A percentile compares a stretch with the other conserved stretches of the same genome.
phyloP scores from a whole-genome alignment of 2,329 filamentous ascomycete genomes.

The Aspergillus persii region DNA sequence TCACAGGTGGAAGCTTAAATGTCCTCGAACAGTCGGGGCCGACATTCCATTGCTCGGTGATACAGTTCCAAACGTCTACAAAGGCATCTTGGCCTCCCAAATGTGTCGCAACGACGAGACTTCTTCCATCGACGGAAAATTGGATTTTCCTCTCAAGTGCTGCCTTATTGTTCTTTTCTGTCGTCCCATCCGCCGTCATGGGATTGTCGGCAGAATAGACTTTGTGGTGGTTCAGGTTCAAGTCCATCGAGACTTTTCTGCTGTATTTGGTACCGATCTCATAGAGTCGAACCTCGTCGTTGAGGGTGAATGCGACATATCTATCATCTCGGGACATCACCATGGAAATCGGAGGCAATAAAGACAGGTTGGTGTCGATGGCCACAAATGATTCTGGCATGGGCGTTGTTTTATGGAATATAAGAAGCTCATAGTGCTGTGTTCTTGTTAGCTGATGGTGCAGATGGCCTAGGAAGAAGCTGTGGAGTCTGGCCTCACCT shows the following conservation, averaged over 20 bases:
- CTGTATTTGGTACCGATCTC: conserved; percentile 16
- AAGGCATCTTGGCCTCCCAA: conserved; percentile 28
- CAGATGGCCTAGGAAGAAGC: not conserved
- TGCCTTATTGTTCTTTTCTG: conserved; percentile 17
- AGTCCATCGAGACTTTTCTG: conserved; percentile 8
- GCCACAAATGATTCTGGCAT: conserved; percentile 20
- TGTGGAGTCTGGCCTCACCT: conserved; percentile 11
- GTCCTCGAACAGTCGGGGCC: conserved; percentile 14
- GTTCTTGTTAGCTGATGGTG: conserved; percentile 10
- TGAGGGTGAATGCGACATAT: conserved; percentile 22
- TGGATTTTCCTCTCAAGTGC: conserved; percentile 32
- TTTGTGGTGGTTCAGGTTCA: not conserved
- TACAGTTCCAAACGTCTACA: conserved; percentile 23
- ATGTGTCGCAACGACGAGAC: conserved; percentile 34
- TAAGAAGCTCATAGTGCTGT: conserved; percentile 24
- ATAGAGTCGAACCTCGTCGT: conserved; percentile 21
- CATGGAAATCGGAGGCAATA: conserved; percentile 16
- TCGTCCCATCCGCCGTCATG: not conserved
- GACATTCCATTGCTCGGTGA: conserved; percentile 17
- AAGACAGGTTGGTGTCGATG: conserved; percentile 28
- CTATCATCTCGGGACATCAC: conserved; percentile 23
- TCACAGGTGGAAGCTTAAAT: conserved; percentile 20
- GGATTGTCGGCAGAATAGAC: not conserved
- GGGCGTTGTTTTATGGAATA: conserved; percentile 27
- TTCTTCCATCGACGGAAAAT: conserved; percentile 33